Conservation (phyloP, 176 grass and related monocot species). For the Hsuehochloa calcarea region DNA sequence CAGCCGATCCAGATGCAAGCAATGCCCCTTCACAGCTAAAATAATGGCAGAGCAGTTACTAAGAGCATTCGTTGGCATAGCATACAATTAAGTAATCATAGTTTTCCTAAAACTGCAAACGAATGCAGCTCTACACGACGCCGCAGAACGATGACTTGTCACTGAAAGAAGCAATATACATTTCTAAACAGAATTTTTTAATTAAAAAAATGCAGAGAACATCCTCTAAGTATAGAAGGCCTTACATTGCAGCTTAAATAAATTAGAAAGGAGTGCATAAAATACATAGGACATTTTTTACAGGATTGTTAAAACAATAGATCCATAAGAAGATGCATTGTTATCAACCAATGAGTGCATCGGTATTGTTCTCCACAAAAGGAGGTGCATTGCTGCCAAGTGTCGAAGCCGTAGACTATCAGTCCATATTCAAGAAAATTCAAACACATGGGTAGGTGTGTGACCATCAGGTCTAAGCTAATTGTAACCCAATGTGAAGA, state of each 20-base stretch:
- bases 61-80: not conserved
- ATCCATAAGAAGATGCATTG: constrained; percentile 10
- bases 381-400: not conserved
- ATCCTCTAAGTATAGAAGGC: not conserved
- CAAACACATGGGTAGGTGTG: not conserved
- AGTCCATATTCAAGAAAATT: constrained; percentile 15
- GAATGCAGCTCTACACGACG: not conserved
- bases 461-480: not conserved
- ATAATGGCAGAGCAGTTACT: not conserved
- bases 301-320: not conserved
- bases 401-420: not conserved
- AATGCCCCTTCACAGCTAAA: constrained; percentile 86
- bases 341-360: not conserved
- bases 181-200: not conserved
- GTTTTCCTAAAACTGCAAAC: not conserved
- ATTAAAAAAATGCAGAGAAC: not conserved
- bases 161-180: not conserved
- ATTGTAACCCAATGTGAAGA: constrained; percentile 7
- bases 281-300: not conserved
- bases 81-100: not conserved
- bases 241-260: constrained; percentile 6
- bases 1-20: constrained; percentile 93
- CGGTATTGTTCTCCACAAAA: not conserved
- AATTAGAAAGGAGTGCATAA: not conserved
- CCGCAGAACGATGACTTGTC: constrained; percentile 1